A percentile compares a stretch with the other conserved stretches of the same genome.
Evolutionary conservation across 441 rosid species (phyloP).

Genomic region (Dalechampia spathulata): DNA sequence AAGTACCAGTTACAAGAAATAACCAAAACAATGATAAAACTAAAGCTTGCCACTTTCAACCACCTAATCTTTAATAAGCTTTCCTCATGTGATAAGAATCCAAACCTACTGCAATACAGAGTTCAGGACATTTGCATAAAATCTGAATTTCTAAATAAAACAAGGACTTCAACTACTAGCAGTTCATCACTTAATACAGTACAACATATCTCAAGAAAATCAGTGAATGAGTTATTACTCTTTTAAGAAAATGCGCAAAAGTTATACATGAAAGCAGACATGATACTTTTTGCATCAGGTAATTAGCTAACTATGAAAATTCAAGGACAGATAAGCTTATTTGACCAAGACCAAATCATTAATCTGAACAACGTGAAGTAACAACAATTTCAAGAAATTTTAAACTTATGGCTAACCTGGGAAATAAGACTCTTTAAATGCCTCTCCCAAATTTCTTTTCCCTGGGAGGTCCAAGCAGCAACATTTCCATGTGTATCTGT

Average conservation of each 20-base stretch:
- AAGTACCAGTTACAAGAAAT: too few relatives aligned
- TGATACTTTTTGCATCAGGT: not conserved
- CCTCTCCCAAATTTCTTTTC: slow-evolving; percentile 81
- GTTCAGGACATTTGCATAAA: not conserved
- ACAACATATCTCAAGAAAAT: not conserved
- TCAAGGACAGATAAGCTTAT: not conserved
- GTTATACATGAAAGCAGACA: not conserved
- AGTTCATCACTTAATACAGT: not conserved
- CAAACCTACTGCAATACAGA: too few relatives aligned
- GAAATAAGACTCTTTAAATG: slow-evolving; percentile 93
- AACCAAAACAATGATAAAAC: not conserved
- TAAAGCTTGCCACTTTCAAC: not conserved
- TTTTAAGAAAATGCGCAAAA: not conserved
- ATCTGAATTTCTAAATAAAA: not conserved
- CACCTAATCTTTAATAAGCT: not conserved
- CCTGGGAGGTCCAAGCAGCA: slow-evolving; percentile 98
- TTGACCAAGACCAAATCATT: slow-evolving; percentile 1
- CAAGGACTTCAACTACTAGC: not conserved
- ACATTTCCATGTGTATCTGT: slow-evolving; percentile 96
- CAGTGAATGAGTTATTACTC: not conserved
- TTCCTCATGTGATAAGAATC: not conserved
- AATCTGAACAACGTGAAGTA: not conserved
- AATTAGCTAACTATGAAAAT: not conserved
- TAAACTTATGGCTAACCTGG: slow-evolving; percentile 46
- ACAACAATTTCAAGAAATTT: slow-evolving; percentile 4